These are phyloP conservation scores for Ophiocordyceps camponoti-saundersi DNA, from an alignment of 2,329 filamentous ascomycete genomes.

Conservation along the genomic window DNA sequence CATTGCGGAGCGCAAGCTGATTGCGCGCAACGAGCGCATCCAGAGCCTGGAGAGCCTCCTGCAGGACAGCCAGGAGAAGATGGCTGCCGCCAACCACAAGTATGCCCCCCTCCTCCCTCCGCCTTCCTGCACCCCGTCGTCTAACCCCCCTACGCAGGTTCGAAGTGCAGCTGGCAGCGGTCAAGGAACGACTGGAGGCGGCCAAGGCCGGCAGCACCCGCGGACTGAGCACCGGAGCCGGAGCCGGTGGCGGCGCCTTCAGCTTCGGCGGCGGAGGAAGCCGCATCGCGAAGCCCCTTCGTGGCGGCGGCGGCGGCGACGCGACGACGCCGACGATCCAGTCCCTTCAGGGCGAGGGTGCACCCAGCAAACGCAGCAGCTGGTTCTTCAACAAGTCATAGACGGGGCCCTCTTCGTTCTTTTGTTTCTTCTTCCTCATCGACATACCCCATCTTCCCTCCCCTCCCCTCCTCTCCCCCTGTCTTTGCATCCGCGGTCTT, in stretches of 20 bases:
- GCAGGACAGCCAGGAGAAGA: conserved; percentile 95
- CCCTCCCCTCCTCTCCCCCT: not conserved
- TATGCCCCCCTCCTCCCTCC: conserved; percentile 29
- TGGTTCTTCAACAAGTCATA: conserved; percentile 57
- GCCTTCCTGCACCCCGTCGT: not conserved
- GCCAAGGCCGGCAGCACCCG: conserved; percentile 85
- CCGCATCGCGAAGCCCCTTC: conserved; percentile 52
- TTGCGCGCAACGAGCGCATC: conserved; percentile 92
- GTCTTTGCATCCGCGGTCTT: not conserved
- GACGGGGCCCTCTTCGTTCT: conserved; percentile 2
- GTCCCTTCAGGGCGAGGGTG: conserved; percentile 39
- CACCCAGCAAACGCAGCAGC: conserved; percentile 47
- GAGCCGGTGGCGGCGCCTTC: conserved; percentile 49
- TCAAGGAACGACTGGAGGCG: conserved; percentile 93
- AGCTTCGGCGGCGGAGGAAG: conserved; percentile 49
- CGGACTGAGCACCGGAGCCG: conserved; percentile 51
- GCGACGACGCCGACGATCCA: conserved; percentile 37
- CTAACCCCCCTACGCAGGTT: conserved; percentile 42
- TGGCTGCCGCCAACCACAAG: conserved; percentile 94
- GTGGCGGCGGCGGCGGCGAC: conserved; percentile 36
- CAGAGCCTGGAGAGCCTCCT: conserved; percentile 81
- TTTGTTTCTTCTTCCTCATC: conserved; percentile 2
- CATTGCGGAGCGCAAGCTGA: conserved; percentile 92
- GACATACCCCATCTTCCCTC: conserved; percentile 2
- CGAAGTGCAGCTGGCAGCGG: conserved; percentile 87